phyloP scores from a whole-genome alignment of 345 rosid species.

The Lumnitzera racemosa region DNA sequence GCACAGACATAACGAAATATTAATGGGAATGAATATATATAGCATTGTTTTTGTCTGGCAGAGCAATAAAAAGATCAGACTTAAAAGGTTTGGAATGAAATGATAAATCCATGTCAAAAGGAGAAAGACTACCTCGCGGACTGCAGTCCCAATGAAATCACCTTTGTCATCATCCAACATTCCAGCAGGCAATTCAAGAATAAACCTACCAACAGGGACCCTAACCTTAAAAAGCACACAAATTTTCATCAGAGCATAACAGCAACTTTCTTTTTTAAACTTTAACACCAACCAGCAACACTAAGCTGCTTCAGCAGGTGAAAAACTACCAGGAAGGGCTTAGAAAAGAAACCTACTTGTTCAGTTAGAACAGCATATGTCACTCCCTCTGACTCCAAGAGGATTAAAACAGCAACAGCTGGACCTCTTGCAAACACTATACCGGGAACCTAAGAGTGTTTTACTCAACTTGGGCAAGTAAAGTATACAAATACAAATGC shows the following conservation, averaged over 20 bases:
- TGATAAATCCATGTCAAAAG: not conserved
- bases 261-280: no score
- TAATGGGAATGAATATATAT: no score
- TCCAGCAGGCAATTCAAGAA: constrained; percentile 94
- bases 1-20: no score
- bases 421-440: constrained; percentile 95
- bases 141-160: constrained; percentile 86
- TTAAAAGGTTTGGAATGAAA: no score
- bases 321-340: no score
- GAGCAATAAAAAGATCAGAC: no score
- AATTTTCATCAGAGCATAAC: constrained; percentile 1
- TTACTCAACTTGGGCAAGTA: constrained; percentile 14
- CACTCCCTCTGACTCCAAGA: constrained; percentile 58
- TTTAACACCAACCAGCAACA: no score
- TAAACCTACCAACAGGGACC: constrained; percentile 73
- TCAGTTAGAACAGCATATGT: constrained; percentile 85
- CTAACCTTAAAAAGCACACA: constrained; percentile 47
- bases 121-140: constrained; percentile 62
- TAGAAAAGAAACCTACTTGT: constrained; percentile 39
- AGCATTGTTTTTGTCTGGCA: no score
- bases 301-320: no score
- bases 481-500: not conserved
- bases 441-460: constrained; percentile 72
- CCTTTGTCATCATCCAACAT: constrained; percentile 85
- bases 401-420: constrained; percentile 79